Evolutionary conservation across 2,329 filamentous ascomycete species (phyloP).

Genomic region (Chaetomiaceae sp.): DNA sequence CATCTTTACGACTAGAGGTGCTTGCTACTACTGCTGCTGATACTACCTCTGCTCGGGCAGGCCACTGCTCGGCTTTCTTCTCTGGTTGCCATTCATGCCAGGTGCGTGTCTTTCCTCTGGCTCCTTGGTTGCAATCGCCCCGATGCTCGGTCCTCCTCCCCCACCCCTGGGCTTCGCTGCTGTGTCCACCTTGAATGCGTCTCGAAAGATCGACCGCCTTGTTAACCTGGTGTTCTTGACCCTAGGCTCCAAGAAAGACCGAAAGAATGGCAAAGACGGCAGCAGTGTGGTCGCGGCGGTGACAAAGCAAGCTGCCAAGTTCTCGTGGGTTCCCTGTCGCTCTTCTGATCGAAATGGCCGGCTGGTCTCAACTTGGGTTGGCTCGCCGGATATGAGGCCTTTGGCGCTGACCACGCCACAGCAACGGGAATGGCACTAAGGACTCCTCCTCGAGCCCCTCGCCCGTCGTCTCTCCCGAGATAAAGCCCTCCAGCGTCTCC

Average conservation of each 20-base stretch:
- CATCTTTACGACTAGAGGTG: conserved; percentile 3
- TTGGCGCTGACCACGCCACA: conserved; percentile 20
- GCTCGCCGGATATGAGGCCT: neutral
- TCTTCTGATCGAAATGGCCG: no score
- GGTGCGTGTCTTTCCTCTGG: conserved; percentile 20
- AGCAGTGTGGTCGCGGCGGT: conserved; percentile 50
- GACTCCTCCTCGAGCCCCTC: conserved; percentile 39
- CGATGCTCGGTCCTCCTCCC: no score
- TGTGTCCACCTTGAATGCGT: no score
- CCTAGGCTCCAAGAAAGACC: conserved; percentile 46
- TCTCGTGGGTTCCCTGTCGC: conserved; percentile 40
- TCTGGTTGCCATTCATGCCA: conserved; percentile 27
- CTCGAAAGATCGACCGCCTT: neutral
- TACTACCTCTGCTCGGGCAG: conserved; percentile 19
- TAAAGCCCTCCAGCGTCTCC: conserved; percentile 37
- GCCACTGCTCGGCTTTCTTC: conserved; percentile 20
- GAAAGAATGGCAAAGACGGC: conserved; percentile 51
- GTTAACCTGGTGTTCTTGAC: neutral
- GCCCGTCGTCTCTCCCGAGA: conserved; percentile 43
- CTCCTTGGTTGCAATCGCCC: no score
- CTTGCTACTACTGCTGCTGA: conserved; percentile 15
- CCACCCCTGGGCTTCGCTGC: no score
- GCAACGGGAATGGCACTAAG: conserved; percentile 32
- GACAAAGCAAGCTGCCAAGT: conserved; percentile 49
- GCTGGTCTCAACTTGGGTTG: no score